These are phyloP conservation scores for Ilyonectria sp. DNA, from an alignment of 2,329 filamentous ascomycete species.

Conservation along the genomic window DNA sequence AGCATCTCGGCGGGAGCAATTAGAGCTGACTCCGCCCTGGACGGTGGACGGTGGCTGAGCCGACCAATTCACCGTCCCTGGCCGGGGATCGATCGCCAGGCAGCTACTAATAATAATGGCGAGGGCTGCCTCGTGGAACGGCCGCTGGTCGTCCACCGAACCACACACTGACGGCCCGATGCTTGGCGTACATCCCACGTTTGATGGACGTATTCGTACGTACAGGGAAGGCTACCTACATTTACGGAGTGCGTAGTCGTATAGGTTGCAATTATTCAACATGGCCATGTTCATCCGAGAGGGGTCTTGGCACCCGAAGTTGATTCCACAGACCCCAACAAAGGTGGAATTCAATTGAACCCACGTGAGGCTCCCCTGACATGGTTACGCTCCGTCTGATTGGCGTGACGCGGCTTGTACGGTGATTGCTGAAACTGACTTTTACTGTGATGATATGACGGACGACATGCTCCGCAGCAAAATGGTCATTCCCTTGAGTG, in stretches of 20 bases:
- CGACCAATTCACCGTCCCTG: constrained; percentile 1
- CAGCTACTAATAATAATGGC: constrained; percentile 20
- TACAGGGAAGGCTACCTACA: constrained; percentile 2
- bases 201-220: constrained; percentile 26
- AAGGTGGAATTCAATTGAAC: constrained; percentile 15
- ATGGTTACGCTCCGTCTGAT: constrained; percentile 40
- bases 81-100: constrained; percentile 15
- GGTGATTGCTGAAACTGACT: constrained; percentile 39
- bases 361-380: constrained; percentile 38
- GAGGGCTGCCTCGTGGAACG: not conserved
- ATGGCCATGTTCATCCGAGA: constrained; percentile 21
- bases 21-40: not conserved
- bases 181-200: constrained; percentile 10
- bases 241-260: constrained; percentile 6
- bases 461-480: constrained; percentile 4
- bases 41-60: constrained; percentile 16
- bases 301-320: constrained; percentile 21
- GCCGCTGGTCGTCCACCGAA: not conserved
- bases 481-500: constrained; percentile 2
- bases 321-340: constrained; percentile 15
- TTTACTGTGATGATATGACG: constrained; percentile 40
- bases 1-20: constrained; percentile 16
- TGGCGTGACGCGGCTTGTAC: constrained; percentile 35
- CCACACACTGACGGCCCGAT: constrained; percentile 4
- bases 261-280: constrained; percentile 2